These are phyloP conservation scores for Daldinia grandis DNA, from an alignment of 495 filamentous ascomycete genomes.

Conservation along the genomic window DNA sequence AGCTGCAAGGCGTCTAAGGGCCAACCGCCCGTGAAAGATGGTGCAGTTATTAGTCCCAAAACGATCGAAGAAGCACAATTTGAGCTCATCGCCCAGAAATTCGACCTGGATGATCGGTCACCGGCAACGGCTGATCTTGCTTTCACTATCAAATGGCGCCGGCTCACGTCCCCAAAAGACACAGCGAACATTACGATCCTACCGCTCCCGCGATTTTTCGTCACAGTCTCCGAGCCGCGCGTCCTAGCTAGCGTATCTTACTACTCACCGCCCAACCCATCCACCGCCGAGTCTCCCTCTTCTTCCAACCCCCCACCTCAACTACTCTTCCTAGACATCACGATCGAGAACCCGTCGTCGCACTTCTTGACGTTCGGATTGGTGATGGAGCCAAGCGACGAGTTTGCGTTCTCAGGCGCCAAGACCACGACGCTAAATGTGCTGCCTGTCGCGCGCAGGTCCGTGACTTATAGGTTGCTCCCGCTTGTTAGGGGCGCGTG, in stretches of 20 bases:
- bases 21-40: slow-evolving; percentile 40
- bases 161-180: slow-evolving; percentile 49
- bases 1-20: slow-evolving; percentile 48
- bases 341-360: slow-evolving; percentile 91
- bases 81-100: slow-evolving; percentile 73
- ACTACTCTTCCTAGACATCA: slow-evolving; percentile 63
- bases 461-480: slow-evolving; percentile 74
- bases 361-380: slow-evolving; percentile 93
- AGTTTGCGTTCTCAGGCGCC: slow-evolving; percentile 91
- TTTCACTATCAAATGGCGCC: slow-evolving; percentile 80
- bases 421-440: slow-evolving; percentile 81
- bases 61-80: slow-evolving; percentile 76
- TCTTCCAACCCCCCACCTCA: slow-evolving; percentile 26
- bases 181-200: slow-evolving; percentile 66
- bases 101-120: slow-evolving; percentile 79
- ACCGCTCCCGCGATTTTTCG: slow-evolving; percentile 76
- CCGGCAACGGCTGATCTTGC: slow-evolving; percentile 74
- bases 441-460: slow-evolving; percentile 77
- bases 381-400: slow-evolving; percentile 88
- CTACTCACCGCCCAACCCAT: slow-evolving; percentile 41
- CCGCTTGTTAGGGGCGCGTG: slow-evolving; percentile 67
- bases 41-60: slow-evolving; percentile 62
- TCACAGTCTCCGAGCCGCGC: slow-evolving; percentile 85
- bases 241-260: slow-evolving; percentile 74
- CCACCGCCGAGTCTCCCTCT: slow-evolving; percentile 2